Evolutionary conservation across 108 stramenopile species (phyloP).

Genomic region (Licmophora abbreviata): DNA sequence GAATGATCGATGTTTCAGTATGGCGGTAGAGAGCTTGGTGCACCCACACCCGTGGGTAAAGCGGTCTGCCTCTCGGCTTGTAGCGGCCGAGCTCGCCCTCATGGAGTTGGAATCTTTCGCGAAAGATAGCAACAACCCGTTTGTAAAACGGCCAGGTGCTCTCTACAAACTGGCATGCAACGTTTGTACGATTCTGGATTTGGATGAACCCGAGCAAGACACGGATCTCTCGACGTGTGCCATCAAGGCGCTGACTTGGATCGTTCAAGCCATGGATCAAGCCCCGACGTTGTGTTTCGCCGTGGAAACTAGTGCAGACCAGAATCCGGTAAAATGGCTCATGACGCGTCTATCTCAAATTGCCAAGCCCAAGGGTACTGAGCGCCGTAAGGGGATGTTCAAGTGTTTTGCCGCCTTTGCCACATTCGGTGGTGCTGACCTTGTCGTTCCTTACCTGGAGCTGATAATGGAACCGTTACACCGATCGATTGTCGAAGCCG

Average conservation of each 20-base stretch:
- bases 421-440: conserved; percentile 24
- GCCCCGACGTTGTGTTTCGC: conserved; percentile 54
- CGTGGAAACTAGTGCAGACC: conserved; percentile 7
- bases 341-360: conserved; percentile 70
- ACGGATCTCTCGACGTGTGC: conserved; percentile 39
- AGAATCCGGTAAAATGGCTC: conserved; percentile 61
- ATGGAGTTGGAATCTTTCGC: conserved; percentile 19
- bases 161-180: conserved; percentile 61
- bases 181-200: conserved; percentile 55
- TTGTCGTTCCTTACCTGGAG: conserved; percentile 50
- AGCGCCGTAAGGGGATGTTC: conserved; percentile 65
- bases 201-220: conserved; percentile 49
- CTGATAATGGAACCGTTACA: conserved; percentile 75
- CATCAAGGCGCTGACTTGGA: conserved; percentile 59
- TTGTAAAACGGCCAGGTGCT: conserved; percentile 35
- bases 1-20: conserved; percentile 5
- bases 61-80: conserved; percentile 47
- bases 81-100: conserved; percentile 35
- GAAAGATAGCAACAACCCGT: conserved; percentile 13
- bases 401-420: conserved; percentile 80
- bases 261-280: conserved; percentile 47
- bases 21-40: conserved; percentile 33
- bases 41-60: conserved; percentile 74
- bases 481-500: conserved; percentile 51
- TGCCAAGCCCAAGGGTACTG: conserved; percentile 61